phyloP scores from a whole-genome alignment of 2,329 filamentous ascomycete species.

The Colletotrichum neosansevieriae region DNA sequence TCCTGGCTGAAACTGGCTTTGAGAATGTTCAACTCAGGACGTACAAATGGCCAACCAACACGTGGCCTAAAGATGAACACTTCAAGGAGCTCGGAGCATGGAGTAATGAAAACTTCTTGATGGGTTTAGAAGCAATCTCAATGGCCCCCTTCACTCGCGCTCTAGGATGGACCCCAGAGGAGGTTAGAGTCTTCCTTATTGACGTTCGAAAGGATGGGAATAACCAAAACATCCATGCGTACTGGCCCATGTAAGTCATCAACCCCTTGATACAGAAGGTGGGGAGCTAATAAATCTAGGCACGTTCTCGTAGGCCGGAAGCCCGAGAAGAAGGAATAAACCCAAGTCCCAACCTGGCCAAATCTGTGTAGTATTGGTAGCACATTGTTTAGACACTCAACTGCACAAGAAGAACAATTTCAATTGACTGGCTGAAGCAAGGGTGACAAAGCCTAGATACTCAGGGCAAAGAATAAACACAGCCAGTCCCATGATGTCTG shows the following conservation, averaged over 20 bases:
- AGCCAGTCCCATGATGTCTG: too few species aligned
- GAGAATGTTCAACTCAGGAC: conserved; percentile 32
- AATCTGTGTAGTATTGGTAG: too few species aligned
- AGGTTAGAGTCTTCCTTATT: conserved; percentile 51
- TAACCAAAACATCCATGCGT: conserved; percentile 50
- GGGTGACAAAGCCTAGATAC: too few species aligned
- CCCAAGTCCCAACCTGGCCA: too few species aligned
- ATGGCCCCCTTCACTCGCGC: conserved; percentile 51
- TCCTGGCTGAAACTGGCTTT: conserved; percentile 46
- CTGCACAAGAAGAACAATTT: too few species aligned
- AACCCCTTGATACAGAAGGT: too few species aligned
- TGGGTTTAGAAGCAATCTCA: conserved; percentile 48
- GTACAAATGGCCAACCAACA: conserved; percentile 39
- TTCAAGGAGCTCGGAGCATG: neutral
- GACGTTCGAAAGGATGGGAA: conserved; percentile 49
- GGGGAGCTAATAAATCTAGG: neutral
- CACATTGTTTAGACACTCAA: too few species aligned
- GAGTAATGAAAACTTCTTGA: too few species aligned
- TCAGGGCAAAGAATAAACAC: too few species aligned
- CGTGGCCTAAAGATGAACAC: conserved; percentile 23
- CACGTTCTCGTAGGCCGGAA: conserved; percentile 16
- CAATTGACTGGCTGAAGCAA: too few species aligned
- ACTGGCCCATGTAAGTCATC: conserved; percentile 51
- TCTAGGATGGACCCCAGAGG: conserved; percentile 48
- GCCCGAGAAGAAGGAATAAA: neutral